Evolutionary conservation across 352 stramenopile genomes (phyloP), one percentile per base, ranked within the genome.

Genomic region (Pythium volutum): DNA sequence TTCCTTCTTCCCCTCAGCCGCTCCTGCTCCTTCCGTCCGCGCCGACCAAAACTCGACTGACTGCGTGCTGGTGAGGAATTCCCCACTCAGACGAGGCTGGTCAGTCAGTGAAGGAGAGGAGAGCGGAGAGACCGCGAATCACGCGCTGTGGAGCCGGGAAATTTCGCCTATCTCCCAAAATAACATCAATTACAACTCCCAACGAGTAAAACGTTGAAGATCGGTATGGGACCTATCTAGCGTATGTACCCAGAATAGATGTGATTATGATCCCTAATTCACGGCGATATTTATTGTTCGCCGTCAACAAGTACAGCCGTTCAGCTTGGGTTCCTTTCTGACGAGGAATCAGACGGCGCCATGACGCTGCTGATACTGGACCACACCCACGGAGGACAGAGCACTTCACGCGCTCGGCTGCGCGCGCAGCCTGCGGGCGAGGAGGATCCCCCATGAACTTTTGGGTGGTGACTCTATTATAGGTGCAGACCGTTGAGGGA

Each of bases 31-130:
- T 38, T 20, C 46, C 46, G 2, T 20, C 11, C 14, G 27, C 46
- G 16, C 25, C 22, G 27, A 33, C 46, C 46, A 33, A 36, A 18
- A 12, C 20, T 46, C 34, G 26, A 57, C 53, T 51, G 56, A 63
- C 56, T 63, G 56, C n/a, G 14, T 22, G 29, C 47, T 22, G 36
- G 11, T 16, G 16, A 26, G 20, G 23, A 31, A 43, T 18, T 63
- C 15, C 56, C 29, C 27, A 41, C 27, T 34, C 56, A 63, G 56
- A 63, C 56, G 56, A 36, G 56, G 15, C 56, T 25, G 11, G 16
- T 20, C 33, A 63, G 45, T 56, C 45, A 49, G 47, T 56, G 52
- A 59, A 50, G 52, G 26, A 50, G 52, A 59, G 47, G 22, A 51
- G 45, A 51, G 45, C 31, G 22, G 45, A 15, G 50, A 33, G n/a